phyloP scores from a whole-genome alignment of 768 basidiomycete species.

The Rubroboletus pulcherrimus region DNA sequence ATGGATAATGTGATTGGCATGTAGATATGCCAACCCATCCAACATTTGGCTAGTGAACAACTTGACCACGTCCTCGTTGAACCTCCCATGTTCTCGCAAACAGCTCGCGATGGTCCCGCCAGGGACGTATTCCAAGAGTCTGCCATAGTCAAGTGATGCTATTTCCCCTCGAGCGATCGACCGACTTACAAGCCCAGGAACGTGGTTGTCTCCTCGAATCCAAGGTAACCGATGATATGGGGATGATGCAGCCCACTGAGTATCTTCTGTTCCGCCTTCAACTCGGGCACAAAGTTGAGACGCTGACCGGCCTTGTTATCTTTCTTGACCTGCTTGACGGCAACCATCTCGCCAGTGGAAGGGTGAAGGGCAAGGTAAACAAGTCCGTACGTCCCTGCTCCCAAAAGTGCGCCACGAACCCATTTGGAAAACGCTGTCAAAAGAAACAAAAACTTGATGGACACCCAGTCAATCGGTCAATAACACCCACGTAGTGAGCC shows the following conservation, averaged over 20 bases:
- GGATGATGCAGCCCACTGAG: slow-evolving; percentile 92
- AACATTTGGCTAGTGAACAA: slow-evolving; percentile 88
- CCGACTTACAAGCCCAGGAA: slow-evolving; percentile 51
- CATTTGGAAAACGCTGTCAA: slow-evolving; percentile 80
- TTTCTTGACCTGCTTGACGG: slow-evolving; percentile 95
- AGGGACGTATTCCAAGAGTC: slow-evolving; percentile 96
- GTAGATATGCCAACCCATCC: slow-evolving; percentile 84
- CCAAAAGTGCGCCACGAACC: slow-evolving; percentile 93
- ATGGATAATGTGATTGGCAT: slow-evolving; percentile 83
- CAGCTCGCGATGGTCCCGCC: slow-evolving; percentile 89
- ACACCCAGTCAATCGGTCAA: neutral
- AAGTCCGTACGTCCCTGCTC: slow-evolving; percentile 89
- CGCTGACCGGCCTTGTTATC: slow-evolving; percentile 83
- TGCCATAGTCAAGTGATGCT: slow-evolving; percentile 30
- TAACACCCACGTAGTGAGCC: slow-evolving; percentile 56
- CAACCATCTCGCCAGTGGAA: slow-evolving; percentile 94
- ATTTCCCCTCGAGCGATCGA: neutral
- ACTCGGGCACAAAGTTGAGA: slow-evolving; percentile 76
- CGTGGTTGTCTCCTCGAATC: slow-evolving; percentile 79
- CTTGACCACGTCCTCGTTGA: slow-evolving; percentile 70
- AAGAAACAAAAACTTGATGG: slow-evolving; percentile 6
- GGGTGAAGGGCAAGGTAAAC: slow-evolving; percentile 95
- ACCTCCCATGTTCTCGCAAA: slow-evolving; percentile 63
- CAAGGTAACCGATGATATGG: slow-evolving; percentile 92
- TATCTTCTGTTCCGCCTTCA: slow-evolving; percentile 90